Base-by-base conservation (phyloP, 306 rosid genomes). In the Fragaria nilgerrensis region DNA sequence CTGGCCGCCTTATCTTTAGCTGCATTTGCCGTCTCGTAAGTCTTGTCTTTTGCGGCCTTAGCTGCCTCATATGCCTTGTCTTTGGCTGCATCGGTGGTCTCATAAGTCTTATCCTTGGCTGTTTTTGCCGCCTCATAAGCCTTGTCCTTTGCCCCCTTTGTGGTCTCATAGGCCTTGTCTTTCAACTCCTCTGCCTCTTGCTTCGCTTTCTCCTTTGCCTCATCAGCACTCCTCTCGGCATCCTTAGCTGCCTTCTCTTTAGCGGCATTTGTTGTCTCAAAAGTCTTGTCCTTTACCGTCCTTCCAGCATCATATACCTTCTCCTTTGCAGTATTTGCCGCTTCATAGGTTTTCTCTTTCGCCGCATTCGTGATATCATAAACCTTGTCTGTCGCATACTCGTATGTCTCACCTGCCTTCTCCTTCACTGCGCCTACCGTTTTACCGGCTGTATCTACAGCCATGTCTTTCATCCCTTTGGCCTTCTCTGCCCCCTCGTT, bases 241-340 rank as follows among this genome's bases (percentile, higher is more conserved):
- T 5, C 2, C n/a, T 73, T 66, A 1, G 45, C 19, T 0, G 41
- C 36, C 69, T 62, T 61, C 3, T 72, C 75, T 14, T 72, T 10
- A 0, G 78, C 74, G 0, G 29, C 27, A 11, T 83, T 58, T 25
- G 49, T 34, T 2, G 75, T 78, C 34, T 45, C 75, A 5, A 23
- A n/a, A 6, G 74, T 73, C 23, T 79, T 55, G 22, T 83, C 84
- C 78, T 83, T 85, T 0, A 89, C 90, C 29, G 74, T 58, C 6
- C 76, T 68, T 10, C 78, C 82, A 0, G 82, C 61, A 48, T 86
- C 81, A 7, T 72, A 44, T 0, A 78, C 77, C 67, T 84, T 87
- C 68, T 85, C 89, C 37, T 73, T 76, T 6, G 93, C 85, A 1
- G 79, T 73, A 2, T 81, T 80, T 41, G 48, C 55, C 2, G 70